phyloP scores from a whole-genome alignment of 129 eudicot genomes.

The Flaveria robusta region DNA sequence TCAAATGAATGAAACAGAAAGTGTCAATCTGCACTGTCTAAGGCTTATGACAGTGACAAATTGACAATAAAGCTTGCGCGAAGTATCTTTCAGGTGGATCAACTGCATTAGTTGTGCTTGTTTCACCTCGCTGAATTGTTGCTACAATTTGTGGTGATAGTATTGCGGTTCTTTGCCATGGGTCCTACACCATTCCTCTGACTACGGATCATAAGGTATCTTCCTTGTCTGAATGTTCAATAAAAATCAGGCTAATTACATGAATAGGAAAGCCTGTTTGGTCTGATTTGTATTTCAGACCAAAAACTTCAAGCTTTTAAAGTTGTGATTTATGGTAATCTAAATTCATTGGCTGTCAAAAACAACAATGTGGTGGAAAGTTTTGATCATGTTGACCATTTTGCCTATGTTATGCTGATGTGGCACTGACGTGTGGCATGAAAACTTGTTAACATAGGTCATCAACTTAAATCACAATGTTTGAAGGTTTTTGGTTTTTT shows the following conservation, averaged over 20 bases:
- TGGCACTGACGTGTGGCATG: not conserved
- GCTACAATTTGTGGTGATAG: constrained; percentile 40
- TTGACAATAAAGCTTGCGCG: not conserved
- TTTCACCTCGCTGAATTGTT: constrained; percentile 35
- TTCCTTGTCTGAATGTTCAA: too few species aligned
- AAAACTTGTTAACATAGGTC: not conserved
- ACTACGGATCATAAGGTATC: too few species aligned
- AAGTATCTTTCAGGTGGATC: constrained; percentile 23
- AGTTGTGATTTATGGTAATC: not conserved
- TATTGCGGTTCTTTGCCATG: constrained; percentile 26
- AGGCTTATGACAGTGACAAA: too few species aligned
- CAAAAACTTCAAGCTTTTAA: not conserved
- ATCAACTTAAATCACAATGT: not conserved
- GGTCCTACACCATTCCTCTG: too few species aligned
- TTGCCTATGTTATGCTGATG: not conserved
- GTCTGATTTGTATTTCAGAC: not conserved
- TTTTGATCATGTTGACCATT: not conserved
- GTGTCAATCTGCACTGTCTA: too few species aligned
- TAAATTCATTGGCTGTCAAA: not conserved
- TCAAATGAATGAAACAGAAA: too few species aligned
- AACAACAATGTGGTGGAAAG: not conserved
- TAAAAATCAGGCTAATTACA: too few species aligned
- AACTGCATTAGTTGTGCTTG: constrained; percentile 36
- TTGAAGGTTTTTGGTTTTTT: too few species aligned
- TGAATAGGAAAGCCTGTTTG: too few species aligned